Percentiles rank a stretch among this genome's conserved stretches.
Evolutionary conservation across 2,329 filamentous ascomycete genomes (phyloP).

Genomic region (Acrodontium crateriforme): DNA sequence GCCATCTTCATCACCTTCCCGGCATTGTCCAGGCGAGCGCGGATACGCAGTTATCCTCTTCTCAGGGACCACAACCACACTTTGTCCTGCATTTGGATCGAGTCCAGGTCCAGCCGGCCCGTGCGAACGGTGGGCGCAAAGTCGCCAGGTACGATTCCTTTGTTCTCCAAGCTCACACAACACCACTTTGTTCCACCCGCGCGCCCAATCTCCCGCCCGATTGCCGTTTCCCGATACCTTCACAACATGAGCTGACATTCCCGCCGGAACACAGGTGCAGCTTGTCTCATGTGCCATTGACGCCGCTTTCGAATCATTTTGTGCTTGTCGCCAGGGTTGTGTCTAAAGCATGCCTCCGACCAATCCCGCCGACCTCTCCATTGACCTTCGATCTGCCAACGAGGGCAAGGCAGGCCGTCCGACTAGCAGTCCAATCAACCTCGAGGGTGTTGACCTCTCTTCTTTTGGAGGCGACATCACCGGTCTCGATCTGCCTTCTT

Average conservation of each 20-base stretch:
- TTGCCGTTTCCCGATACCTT: constrained; percentile 4
- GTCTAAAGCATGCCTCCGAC: constrained; percentile 19
- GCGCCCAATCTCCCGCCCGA: constrained; percentile 11
- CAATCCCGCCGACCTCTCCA: constrained; percentile 19
- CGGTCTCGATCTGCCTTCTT: constrained; percentile 7
- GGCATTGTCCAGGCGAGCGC: no score
- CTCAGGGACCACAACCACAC: no score
- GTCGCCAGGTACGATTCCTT: constrained; percentile 10
- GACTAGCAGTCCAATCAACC: constrained; percentile 21
- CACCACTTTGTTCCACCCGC: constrained; percentile 6
- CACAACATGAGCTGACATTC: not conserved
- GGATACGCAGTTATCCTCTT: no score
- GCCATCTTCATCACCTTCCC: no score
- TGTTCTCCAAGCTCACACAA: constrained; percentile 7
- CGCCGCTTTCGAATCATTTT: no score
- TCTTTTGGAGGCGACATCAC: constrained; percentile 23
- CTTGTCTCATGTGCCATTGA: constrained; percentile 11
- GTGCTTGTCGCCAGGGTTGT: no score
- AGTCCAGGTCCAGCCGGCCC: constrained; percentile 5
- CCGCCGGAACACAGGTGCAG: constrained; percentile 8
- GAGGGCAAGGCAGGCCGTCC: constrained; percentile 8
- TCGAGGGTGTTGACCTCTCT: constrained; percentile 23
- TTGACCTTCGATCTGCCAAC: constrained; percentile 10
- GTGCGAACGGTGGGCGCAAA: constrained; percentile 2
- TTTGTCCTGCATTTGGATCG: no score